These are phyloP conservation scores for Candolleomyces efflorescens DNA, from an alignment of 768 basidiomycete species.

Conservation along the genomic window DNA sequence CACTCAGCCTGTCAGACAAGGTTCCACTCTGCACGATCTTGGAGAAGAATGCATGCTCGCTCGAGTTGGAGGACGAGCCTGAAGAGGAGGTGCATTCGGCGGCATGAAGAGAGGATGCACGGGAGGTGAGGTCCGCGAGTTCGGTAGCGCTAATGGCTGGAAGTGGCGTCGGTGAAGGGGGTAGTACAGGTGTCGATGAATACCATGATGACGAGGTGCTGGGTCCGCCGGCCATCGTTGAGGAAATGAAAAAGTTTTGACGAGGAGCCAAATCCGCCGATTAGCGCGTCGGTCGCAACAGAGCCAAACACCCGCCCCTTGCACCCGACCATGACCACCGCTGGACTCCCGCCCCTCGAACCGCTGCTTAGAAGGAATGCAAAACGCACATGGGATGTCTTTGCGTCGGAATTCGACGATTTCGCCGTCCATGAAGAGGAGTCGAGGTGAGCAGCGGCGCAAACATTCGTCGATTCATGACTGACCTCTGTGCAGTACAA, in stretches of 20 bases:
- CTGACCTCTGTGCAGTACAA: constrained; percentile 41
- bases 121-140: too few species aligned
- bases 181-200: too few species aligned
- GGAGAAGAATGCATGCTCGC: constrained; percentile 53
- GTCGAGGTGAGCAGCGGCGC: constrained; percentile 47
- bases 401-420: constrained; percentile 55
- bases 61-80: constrained; percentile 46
- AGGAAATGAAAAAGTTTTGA: too few species aligned
- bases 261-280: too few species aligned
- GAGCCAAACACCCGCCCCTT: not conserved
- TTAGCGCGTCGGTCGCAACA: too few species aligned
- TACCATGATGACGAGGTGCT: too few species aligned
- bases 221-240: too few species aligned
- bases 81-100: too few species aligned
- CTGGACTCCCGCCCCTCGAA: constrained; percentile 61
- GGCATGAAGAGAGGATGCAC: too few species aligned
- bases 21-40: constrained; percentile 88
- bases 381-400: constrained; percentile 71
- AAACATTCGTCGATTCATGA: not conserved
- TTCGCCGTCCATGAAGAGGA: constrained; percentile 62
- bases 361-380: constrained; percentile 58
- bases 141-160: too few species aligned
- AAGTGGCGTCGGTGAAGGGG: too few species aligned
- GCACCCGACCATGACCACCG: constrained; percentile 31
- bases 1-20: constrained; percentile 86